phyloP scores from a whole-genome alignment of 345 rosid species.

The Euphorbia pulcherrima region DNA sequence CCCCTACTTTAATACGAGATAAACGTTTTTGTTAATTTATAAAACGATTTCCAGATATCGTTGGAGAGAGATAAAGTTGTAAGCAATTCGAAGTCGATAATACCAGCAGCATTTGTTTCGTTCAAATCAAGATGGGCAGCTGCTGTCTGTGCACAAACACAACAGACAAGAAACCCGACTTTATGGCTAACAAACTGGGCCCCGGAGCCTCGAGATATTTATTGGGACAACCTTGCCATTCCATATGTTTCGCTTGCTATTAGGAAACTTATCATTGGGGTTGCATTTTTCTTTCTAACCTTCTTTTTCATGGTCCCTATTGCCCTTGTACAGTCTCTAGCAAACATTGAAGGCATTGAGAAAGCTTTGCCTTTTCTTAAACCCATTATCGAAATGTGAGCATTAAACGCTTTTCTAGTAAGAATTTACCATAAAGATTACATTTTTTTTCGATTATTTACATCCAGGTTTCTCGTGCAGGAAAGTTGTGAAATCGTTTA shows the following conservation, averaged over 20 bases:
- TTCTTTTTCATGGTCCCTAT: conserved; percentile 98
- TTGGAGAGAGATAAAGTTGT: conserved; percentile 53
- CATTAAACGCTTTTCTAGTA: background rate
- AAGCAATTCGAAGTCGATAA: conserved; percentile 45
- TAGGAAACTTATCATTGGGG: conserved; percentile 59
- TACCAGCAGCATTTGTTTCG: conserved; percentile 85
- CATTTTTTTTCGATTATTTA: background rate
- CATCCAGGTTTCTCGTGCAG: conserved; percentile 36
- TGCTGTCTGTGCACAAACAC: conserved; percentile 91
- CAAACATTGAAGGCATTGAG: conserved; percentile 88
- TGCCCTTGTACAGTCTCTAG: conserved; percentile 82
- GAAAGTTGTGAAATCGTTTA: conserved; percentile 65
- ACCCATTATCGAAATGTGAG: conserved; percentile 74
- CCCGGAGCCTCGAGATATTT: conserved; percentile 84
- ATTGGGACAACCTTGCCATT: conserved; percentile 81
- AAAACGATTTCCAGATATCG: conserved; percentile 46
- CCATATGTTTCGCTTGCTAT: conserved; percentile 81
- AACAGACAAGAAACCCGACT: conserved; percentile 82
- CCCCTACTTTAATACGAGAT: background rate
- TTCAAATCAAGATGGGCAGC: conserved; percentile 92
- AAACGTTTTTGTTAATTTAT: background rate
- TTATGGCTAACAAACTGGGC: conserved; percentile 95
- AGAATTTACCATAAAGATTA: background rate
- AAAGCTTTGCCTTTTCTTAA: conserved; percentile 76
- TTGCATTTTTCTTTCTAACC: conserved; percentile 81